Percentiles rank a stretch among this genome's conserved stretches.
Conservation (phyloP, 2,329 filamentous ascomycete species). For the Phaeosphaeria sp. region DNA sequence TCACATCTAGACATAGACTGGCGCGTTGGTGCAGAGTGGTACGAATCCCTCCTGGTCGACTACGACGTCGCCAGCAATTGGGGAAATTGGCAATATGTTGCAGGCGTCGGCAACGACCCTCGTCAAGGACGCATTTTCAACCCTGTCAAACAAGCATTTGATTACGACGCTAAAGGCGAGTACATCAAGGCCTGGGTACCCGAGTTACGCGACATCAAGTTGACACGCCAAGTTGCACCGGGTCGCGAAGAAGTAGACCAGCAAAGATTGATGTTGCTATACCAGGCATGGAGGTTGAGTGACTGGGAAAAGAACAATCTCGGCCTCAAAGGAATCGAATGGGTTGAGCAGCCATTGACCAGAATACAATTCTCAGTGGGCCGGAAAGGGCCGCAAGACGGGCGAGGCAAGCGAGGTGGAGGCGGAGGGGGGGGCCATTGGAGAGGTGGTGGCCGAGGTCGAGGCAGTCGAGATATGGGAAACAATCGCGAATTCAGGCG, state of each 20-base stretch:
- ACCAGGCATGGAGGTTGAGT: conserved; percentile 73
- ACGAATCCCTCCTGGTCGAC: conserved; percentile 76
- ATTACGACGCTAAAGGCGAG: conserved; percentile 73
- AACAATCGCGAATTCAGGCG: conserved; percentile 10
- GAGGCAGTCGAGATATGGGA: conserved; percentile 2
- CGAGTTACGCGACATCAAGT: conserved; percentile 64
- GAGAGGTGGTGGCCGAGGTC: conserved; percentile 20
- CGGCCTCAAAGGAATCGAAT: conserved; percentile 65
- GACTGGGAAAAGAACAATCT: conserved; percentile 64
- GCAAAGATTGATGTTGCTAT: conserved; percentile 63
- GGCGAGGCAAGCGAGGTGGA: conserved; percentile 15
- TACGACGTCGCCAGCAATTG: conserved; percentile 80
- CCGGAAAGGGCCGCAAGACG: conserved; percentile 29
- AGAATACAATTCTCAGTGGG: conserved; percentile 46
- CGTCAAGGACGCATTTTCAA: conserved; percentile 78
- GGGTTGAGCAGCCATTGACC: conserved; percentile 68
- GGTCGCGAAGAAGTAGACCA: conserved; percentile 40
- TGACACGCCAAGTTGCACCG: conserved; percentile 24
- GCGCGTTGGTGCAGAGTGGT: conserved; percentile 83
- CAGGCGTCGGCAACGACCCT: conserved; percentile 81
- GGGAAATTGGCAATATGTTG: conserved; percentile 84
- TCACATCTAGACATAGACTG: conserved; percentile 80
- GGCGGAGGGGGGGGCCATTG: conserved; percentile 19
- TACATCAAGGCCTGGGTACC: conserved; percentile 78
- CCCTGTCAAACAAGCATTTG: conserved; percentile 79